Conservation (phyloP, 495 filamentous ascomycete species). For the Darksidea phi region DNA sequence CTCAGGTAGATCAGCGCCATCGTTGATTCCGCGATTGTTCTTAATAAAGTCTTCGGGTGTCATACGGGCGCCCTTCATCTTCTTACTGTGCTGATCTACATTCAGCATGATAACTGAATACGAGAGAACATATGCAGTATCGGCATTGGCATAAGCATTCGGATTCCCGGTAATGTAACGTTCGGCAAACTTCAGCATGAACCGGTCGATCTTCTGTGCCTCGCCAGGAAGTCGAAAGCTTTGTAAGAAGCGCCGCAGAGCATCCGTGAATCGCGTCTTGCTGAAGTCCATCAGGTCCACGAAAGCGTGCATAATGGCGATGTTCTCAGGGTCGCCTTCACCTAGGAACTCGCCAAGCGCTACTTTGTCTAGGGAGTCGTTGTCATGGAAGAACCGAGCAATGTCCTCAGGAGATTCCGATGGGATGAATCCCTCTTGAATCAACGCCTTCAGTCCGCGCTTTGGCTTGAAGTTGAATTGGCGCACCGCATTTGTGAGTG, state of each 20-base stretch:
- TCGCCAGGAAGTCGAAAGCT: conserved; percentile 94
- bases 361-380: conserved; percentile 79
- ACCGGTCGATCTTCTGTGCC: conserved; percentile 98
- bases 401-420: conserved; percentile 77
- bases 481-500: conserved; percentile 78
- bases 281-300: conserved; percentile 93
- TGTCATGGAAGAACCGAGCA: conserved; percentile 73
- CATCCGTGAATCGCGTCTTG: conserved; percentile 90
- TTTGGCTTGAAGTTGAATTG: conserved; percentile 99
- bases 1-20: conserved; percentile 87
- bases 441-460: conserved; percentile 78
- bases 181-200: conserved; percentile 99
- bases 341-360: conserved; percentile 93
- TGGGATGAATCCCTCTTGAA: conserved; percentile 81
- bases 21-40: conserved; percentile 98
- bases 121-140: conserved; percentile 92
- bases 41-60: conserved; percentile 96
- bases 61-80: conserved; percentile 80
- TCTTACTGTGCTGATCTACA: conserved; percentile 83
- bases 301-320: conserved; percentile 97
- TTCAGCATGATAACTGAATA: conserved; percentile 81
- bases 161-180: conserved; percentile 92
- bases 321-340: conserved; percentile 86
- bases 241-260: conserved; percentile 86
- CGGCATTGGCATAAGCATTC: conserved; percentile 95